Base-by-base conservation (phyloP, 2,329 filamentous ascomycete species). In the Shiraia sp. region DNA sequence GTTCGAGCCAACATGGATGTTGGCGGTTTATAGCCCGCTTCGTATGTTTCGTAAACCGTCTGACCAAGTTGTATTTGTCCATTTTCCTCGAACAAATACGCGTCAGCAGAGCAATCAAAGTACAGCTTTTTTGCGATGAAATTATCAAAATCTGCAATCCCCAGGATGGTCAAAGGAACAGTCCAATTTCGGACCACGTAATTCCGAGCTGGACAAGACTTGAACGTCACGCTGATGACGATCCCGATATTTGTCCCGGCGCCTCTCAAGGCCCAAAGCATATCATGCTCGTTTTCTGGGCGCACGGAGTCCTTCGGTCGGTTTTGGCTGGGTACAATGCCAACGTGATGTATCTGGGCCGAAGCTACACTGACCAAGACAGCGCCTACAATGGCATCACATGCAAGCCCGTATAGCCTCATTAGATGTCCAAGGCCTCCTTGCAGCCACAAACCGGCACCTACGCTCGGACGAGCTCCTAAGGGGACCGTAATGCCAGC, bases 391-490 rank as follows among this genome's bases (percentile, higher is more conserved):
- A 86, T 78, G 31, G 75, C 59, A 49, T 86, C 82, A 49, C 79
- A 84, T 2, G 80, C 47, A 10, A 86, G 79, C 1, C 82, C 81
- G 48, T 81, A 63, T 7, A 72, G 40, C 43, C 81, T 72, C 25
- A 76, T 55, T n/a, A 83, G 66, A 49, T 84, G 80, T 2, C 82
- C 81, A 34, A 86, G 81, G 37, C 82, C 82, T 28, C 83, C 83
- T 69, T 86, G 81, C 32, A 86, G 69, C 80, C 80, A 85, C 10
- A 82, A 51, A 0, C 83, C 83, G 0, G 79, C 76, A 2, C 83
- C 82, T 17, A 86, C 80, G 49, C 81, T 85, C 48, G 82, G 82
- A 5, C 82, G 79, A 17, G 79, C 59, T 2, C 82, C 83, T 3
- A 86, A 59, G 0, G 82, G 81, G 2, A 86, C 75, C 40, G 77